Base-by-base conservation (phyloP, 768 basidiomycete species). In the Sarcodon sp. region DNA sequence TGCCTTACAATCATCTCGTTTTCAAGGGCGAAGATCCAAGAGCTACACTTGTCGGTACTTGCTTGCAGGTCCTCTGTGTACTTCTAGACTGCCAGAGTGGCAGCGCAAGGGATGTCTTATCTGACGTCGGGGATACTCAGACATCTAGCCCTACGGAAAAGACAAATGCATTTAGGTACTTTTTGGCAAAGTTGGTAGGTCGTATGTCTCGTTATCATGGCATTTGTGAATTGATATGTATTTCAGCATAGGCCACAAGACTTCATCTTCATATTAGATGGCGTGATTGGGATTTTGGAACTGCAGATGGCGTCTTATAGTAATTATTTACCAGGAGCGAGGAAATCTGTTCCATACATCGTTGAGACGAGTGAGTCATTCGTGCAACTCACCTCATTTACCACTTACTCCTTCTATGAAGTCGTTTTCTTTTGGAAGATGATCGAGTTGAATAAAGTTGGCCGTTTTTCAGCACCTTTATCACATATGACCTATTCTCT, bases 161-260 rank as follows among this genome's bases (percentile, higher is more conserved):
- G 55, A 83, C 86, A 12, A 98, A 99, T 59, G 79, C 89, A 2
- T 99, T 96, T 63, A 73, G 88, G 45, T 91, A 90, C 63, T 97
- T 93, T 62, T 64, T 96, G 45, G 83, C 89, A 53, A 96, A 96
- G 63, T 63, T 98, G 59, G 90, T 83, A 54, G 55, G 80, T 65
- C 4, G 13, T 27, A 10, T 1, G 43, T 35, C 47, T 12, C 46
- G 32, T 50, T 45, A 27, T n/a, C 18, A 6, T 4, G 11, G 45
- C 33, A 10, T n/a, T 11, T 12, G 11, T 31, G 39, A 38, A 37
- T 13, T 31, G 8, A 12, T 47, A 33, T 44, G 44, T 33, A 21
- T 33, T 34, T 52, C 43, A 94, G 86, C 94, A 99, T 66, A 83
- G 94, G 11, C 76, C 77, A 2, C 80, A 85, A 64, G 96, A 99